Evolutionary conservation across 2,329 filamentous ascomycete genomes (phyloP), one percentile per base, ranked within the genome.

Genomic region (Colletotrichum lupini): DNA sequence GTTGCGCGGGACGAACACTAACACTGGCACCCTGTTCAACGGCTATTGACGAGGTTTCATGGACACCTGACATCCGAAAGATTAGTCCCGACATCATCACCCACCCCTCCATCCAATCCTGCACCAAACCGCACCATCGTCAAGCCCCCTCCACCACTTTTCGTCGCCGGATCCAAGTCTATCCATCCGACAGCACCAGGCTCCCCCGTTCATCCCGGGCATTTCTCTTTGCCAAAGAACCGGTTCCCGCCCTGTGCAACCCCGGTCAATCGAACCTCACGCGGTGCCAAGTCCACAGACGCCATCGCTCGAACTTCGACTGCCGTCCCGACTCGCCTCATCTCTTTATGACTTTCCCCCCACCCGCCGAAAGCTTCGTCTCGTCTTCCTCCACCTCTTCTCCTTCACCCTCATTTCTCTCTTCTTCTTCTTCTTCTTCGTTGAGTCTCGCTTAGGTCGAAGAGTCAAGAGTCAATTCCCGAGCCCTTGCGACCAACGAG

Each of bases 361-460:
- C 77, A 79, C 80, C 76, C 76, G 69, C 77, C 75, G 72, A 74
- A 74, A 74, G 73, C 74, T 69, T 65, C 62, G n/a, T 74, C 69
- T 72, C 61, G 73, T 61, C 65, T 62, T 73, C 73, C 70, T 61
- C 57, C 76, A 68, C 77, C 75, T 78, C 75, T 73, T 71, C 62
- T 75, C 63, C 74, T 75, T 74, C 76, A 76, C 78, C 78, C 68
- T 80, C 77, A 76, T 76, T 77, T 79, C 79, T 76, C 77, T 80
- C 78, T 79, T 79, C 78, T 76, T 76, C 24, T 76, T 76, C 24
- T 24, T 24, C 79, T 75, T 76, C 79, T 75, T 76, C 77, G 57
- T 79, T 76, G 76, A 76, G 77, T 81, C 77, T 81, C 82, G 83
- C 82, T 81, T 81, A 84, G 83, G 83, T 83, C 81, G 83, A 85